phyloP scores from a whole-genome alignment of 139 green algal species.

The Pseudopediastrum boryanum region DNA sequence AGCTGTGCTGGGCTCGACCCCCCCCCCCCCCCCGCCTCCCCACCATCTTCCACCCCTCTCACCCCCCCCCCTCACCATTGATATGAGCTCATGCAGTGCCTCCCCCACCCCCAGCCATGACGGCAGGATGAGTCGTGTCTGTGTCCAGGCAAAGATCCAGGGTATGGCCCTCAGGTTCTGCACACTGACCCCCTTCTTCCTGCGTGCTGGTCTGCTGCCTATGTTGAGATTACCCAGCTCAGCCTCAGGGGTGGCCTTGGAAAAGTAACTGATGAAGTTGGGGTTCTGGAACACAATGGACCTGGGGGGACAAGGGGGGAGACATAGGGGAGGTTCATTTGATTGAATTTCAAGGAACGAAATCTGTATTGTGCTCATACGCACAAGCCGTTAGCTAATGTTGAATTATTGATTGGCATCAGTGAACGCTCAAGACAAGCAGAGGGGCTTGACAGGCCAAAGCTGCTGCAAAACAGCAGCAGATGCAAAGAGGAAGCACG shows the following conservation, averaged over 20 bases:
- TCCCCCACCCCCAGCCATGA: conserved; percentile 96
- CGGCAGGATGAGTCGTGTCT: conserved; percentile 95
- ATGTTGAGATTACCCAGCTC: conserved; percentile 99
- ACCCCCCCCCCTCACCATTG: conserved; percentile 33
- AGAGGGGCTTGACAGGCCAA: too few species aligned
- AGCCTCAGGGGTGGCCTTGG: conserved; percentile 86
- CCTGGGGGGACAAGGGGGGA: conserved; percentile 22
- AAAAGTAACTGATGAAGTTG: conserved; percentile 93
- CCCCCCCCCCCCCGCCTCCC: too few species aligned
- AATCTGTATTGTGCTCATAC: too few species aligned
- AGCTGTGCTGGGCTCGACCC: too few species aligned
- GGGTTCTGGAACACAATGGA: conserved; percentile 84
- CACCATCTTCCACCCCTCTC: not conserved
- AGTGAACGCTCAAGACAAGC: too few species aligned
- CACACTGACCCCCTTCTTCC: conserved; percentile 56
- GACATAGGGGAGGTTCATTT: too few species aligned
- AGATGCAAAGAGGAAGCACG: too few species aligned
- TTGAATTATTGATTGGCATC: too few species aligned
- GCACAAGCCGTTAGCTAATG: too few species aligned
- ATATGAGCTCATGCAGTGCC: conserved; percentile 74
- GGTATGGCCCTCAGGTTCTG: conserved; percentile 94
- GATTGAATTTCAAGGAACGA: too few species aligned
- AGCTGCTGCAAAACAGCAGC: too few species aligned
- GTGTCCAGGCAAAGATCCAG: conserved; percentile 99
- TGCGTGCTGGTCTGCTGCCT: conserved; percentile 73